Evolutionary conservation across 148 eudicot species (phyloP), one percentile per base, ranked within the genome.

Genomic region (Vaccinium macrocarpon): DNA sequence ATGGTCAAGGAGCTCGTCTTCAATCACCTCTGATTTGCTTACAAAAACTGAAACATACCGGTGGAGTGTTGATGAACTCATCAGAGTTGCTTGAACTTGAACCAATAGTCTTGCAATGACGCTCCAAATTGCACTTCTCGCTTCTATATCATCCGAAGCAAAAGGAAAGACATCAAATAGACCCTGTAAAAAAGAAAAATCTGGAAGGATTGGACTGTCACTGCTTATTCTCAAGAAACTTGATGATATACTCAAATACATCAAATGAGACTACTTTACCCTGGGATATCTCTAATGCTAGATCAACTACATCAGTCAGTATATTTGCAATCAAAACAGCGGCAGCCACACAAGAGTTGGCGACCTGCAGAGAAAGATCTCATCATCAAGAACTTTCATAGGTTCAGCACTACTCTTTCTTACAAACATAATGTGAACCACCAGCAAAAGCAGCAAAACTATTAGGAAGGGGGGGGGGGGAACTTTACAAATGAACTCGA

Each of bases 91-190:
- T 87, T 88, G 86, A 77, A 89, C 76, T 61, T 66, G 89, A 61
- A 55, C 72, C 87, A 94, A 79, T 79, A 95, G 85, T 85, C 95
- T 87, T 21, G 93, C 87, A 81, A 93, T 85, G 59, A 91, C 83
- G 87, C 93, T 95, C 98, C 99, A 97, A 86, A 97, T 86, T 81
- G 98, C 99, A 86, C 89, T 89, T 86, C 90, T 88, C 48, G 97
- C 98, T 88, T 93, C 99, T 10, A 82, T 68, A 83, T 97, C 99
- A 83, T 91, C 95, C 64, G 98, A 97, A 84, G 97, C 92, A 85
- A 91, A 89, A 70, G 96, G 92, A 73, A 93, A 88, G 75, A 96
- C 85, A 70, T 92, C 97, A 23, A 95, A 88, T 59, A 96, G 89
- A 82, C 94, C 92, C 95, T 91, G 92, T 86, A 94, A 82, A 89